Conservation (phyloP, 306 rosid genomes). For the Senna siamea region DNA sequence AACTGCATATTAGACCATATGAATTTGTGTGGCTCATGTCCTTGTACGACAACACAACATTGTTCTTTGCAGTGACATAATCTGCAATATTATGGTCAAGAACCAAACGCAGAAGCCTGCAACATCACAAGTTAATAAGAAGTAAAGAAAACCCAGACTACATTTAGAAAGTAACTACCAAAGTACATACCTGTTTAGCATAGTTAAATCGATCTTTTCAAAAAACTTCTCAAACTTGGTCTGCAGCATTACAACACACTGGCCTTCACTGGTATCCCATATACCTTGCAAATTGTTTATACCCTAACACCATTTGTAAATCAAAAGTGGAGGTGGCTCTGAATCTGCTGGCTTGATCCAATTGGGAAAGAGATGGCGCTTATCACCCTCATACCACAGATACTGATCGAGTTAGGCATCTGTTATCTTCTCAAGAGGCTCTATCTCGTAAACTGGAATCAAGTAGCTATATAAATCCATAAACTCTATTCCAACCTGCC, state of each 20-base stretch:
- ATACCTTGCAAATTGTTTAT: slow-evolving; percentile 89
- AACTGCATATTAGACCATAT: slow-evolving; percentile 95
- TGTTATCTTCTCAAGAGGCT: slow-evolving; percentile 98
- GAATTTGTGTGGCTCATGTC: slow-evolving; percentile 99
- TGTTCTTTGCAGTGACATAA: slow-evolving; percentile 97
- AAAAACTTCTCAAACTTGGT: slow-evolving; percentile 98
- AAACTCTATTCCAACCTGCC: slow-evolving; percentile 95
- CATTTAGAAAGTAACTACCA: background rate
- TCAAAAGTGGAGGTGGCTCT: slow-evolving; percentile 98
- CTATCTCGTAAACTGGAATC: slow-evolving; percentile 99
- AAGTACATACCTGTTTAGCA: slow-evolving; percentile 75
- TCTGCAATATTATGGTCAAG: slow-evolving; percentile 98
- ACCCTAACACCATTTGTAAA: slow-evolving; percentile 99
- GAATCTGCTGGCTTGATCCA: slow-evolving; percentile 99
- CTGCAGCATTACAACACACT: slow-evolving; percentile 98
- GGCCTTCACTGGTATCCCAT: slow-evolving; percentile 98
- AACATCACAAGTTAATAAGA: slow-evolving; percentile 40
- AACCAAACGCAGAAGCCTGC: slow-evolving; percentile 92
- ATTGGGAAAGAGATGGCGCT: slow-evolving; percentile 96
- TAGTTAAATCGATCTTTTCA: slow-evolving; percentile 94
- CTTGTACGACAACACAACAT: slow-evolving; percentile 93
- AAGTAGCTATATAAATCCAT: slow-evolving; percentile 98
- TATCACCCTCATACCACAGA: slow-evolving; percentile 99
- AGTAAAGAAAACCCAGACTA: background rate
- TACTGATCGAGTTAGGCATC: slow-evolving; percentile 99